Conservation (phyloP, 257 asterid species). For the Capsicum baccatum region DNA sequence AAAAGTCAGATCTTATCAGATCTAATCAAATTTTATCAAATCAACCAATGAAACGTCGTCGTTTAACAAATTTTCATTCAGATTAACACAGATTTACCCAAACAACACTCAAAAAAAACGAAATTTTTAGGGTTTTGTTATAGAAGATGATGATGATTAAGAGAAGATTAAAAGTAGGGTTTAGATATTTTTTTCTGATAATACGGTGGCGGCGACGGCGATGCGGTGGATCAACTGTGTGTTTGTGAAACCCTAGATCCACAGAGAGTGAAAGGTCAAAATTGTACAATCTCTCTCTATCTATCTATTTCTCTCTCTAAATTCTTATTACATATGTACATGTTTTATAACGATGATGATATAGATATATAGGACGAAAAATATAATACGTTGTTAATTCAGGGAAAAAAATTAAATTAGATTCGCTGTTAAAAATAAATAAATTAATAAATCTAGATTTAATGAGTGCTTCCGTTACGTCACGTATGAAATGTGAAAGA, state of each 20-base stretch:
- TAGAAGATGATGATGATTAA: constrained; percentile 33
- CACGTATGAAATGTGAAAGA: background rate
- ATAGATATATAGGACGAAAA: background rate
- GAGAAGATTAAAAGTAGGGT: constrained; percentile 35
- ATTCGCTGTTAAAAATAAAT: background rate
- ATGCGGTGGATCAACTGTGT: constrained; percentile 29
- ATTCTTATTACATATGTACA: background rate
- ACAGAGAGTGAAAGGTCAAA: constrained; percentile 37
- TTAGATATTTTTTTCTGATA: constrained; percentile 38
- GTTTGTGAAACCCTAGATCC: constrained; percentile 69
- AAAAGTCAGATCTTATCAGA: constrained; percentile 9
- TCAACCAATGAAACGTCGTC: constrained; percentile 26
- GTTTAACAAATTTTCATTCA: constrained; percentile 33
- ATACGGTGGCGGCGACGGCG: constrained; percentile 39
- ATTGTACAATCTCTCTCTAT: constrained; percentile 24
- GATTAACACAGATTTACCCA: constrained; percentile 44
- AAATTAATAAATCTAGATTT: background rate
- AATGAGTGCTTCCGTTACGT: constrained; percentile 9
- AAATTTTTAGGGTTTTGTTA: constrained; percentile 42
- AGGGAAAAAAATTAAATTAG: background rate
- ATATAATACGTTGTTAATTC: background rate
- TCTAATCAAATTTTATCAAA: background rate
- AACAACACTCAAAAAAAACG: constrained; percentile 23
- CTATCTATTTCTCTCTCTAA: constrained; percentile 4
- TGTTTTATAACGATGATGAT: background rate